Evolutionary conservation across 176 grass and related monocot genomes (phyloP), one percentile per base, ranked within the genome.

Genomic region (Puccinellia tenuiflora): DNA sequence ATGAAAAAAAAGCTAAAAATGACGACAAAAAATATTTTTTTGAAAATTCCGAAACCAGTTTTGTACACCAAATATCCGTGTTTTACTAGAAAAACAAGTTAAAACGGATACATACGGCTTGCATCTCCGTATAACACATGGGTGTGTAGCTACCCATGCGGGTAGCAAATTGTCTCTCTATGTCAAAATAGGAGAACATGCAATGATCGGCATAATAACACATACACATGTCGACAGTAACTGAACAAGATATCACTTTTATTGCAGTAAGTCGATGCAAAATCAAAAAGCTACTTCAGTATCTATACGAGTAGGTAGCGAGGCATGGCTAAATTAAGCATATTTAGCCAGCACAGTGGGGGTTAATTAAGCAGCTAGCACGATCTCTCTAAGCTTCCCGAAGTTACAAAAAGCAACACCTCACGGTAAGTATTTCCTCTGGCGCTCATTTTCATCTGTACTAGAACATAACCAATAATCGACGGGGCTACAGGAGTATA

Each of bases 231-330:
- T 48, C 6, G 45, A 57, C 24, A 56, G 51, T 56, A 21, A 83
- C 33, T 48, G 55, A 34, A 43, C 26, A 43, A 50, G 26, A 75
- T 63, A 25, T 75, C 40, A 47, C 1, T 83, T 68, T 63, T 37
- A 83, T 75, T 62, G 28, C 69, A 75, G 33, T 11, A 60, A 73
- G 25, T 73, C 68, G 26, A 83, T 33, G 24, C 62, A 62, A 62
- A 42, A 33, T 5, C 29, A 72, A 24, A 61, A 10, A 21, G 18
- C 28, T 62, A 81, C 47, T 51, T 40, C 48, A 21, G 65, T 54
- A 40, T 53, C 26, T 63, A 48, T 80, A 51, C 9, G 31, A 53
- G 62, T 37, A 80, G 30, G 30, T 28, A 81, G 18, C 47, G 69
- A 39, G 20, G n/a, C 15, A 53, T 53, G 28, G 46, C n/a, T 54